phyloP scores from a whole-genome alignment of 1,284 basidiomycete species.

The Ustilago sp. region DNA sequence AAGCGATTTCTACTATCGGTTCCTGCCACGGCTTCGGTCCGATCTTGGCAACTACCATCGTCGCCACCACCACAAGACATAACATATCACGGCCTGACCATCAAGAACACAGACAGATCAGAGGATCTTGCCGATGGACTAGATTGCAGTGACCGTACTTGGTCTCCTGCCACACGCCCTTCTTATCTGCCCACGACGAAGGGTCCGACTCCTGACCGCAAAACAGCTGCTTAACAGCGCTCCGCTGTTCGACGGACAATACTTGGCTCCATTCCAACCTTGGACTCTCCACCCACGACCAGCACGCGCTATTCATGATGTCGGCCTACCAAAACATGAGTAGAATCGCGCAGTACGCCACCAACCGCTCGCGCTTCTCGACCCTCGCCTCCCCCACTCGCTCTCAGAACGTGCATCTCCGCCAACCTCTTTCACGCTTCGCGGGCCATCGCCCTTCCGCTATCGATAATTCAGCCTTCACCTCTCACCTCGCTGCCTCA shows the following conservation, averaged over 20 bases:
- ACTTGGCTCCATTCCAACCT: too few relatives aligned
- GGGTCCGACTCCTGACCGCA: too few relatives aligned
- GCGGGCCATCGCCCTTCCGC: slow-evolving; percentile 25
- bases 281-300: too few relatives aligned
- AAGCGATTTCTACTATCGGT: slow-evolving; percentile 5
- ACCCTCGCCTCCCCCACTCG: background rate
- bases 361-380: background rate
- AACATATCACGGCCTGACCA: background rate
- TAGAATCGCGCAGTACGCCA: slow-evolving; percentile 20
- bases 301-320: slow-evolving; percentile 10
- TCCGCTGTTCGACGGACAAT: too few relatives aligned
- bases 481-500: slow-evolving; percentile 15
- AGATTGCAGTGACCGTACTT: slow-evolving; percentile 9
- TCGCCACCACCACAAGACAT: slow-evolving; percentile 8
- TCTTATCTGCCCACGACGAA: background rate
- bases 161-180: slow-evolving; percentile 11
- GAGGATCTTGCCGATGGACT: background rate
- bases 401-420: background rate
- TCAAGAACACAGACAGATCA: background rate
- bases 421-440: slow-evolving; percentile 26
- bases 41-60: background rate
- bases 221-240: too few relatives aligned
- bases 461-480: slow-evolving; percentile 10
- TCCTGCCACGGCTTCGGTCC: slow-evolving; percentile 1
- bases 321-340: slow-evolving; percentile 23